These are phyloP conservation scores for Cutaneotrichosporon cutaneum DNA, from an alignment of 1,284 basidiomycete species.

Conservation along the genomic window DNA sequence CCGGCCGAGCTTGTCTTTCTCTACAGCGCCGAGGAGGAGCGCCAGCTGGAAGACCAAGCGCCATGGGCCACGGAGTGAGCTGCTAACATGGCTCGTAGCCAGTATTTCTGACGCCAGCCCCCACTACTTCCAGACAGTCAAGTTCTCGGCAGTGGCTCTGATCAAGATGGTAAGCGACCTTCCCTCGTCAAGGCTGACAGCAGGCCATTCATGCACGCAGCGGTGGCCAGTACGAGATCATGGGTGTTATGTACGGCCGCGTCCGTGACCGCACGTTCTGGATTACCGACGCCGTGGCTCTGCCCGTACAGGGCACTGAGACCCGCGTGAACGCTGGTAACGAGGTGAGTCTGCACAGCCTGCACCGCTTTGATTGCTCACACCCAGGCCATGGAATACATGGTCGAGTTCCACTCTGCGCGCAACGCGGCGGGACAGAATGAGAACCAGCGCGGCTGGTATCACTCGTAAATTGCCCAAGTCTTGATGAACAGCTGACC, in stretches of 20 bases:
- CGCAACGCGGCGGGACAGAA: conserved; percentile 74
- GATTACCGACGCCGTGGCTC: conserved; percentile 92
- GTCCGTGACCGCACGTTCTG: conserved; percentile 81
- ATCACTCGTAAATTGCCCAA: conserved; percentile 65
- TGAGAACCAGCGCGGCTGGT: conserved; percentile 97
- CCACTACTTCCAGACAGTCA: conserved; percentile 89
- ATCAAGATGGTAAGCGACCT: conserved; percentile 84
- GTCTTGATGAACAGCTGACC: conserved; percentile 8
- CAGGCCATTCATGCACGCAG: conserved; percentile 97
- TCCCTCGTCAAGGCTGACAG: neutral
- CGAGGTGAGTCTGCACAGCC: conserved; percentile 56
- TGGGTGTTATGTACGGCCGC: conserved; percentile 99
- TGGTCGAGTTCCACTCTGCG: conserved; percentile 86
- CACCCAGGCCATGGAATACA: conserved; percentile 82
- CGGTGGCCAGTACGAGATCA: conserved; percentile 96
- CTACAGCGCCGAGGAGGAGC: conserved; percentile 73
- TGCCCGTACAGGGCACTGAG: conserved; percentile 98
- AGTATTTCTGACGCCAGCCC: conserved; percentile 58
- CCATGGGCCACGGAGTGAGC: conserved; percentile 86
- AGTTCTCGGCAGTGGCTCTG: conserved; percentile 89
- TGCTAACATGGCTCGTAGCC: neutral
- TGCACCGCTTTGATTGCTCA: neutral
- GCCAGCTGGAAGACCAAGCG: conserved; percentile 64
- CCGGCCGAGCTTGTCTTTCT: conserved; percentile 71
- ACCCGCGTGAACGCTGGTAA: conserved; percentile 95